Evolutionary conservation across 179 eudicot species (phyloP).

Genomic region (Carnegiea gigantea): DNA sequence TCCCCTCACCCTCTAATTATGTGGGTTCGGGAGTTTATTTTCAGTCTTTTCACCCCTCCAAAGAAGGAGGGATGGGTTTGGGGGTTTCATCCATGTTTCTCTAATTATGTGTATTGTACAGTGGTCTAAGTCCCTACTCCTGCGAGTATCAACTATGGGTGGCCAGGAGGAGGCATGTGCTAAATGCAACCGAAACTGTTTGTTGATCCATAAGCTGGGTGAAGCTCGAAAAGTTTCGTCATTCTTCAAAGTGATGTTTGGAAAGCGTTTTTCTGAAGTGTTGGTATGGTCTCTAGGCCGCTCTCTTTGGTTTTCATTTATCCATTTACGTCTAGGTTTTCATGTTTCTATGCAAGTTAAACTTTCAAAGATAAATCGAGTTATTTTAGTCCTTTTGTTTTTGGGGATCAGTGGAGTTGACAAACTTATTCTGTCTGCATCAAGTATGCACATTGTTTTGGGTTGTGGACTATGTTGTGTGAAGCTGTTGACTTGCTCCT

Average conservation of each 20-base stretch:
- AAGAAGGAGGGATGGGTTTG: too few relatives aligned
- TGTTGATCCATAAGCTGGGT: conserved; percentile 32
- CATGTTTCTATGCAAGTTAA: neutral
- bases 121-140: neutral
- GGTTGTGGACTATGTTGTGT: neutral
- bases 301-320: neutral
- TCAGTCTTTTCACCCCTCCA: too few relatives aligned
- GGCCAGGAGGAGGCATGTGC: conserved; percentile 23
- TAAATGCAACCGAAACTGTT: conserved; percentile 38
- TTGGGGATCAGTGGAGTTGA: too few relatives aligned
- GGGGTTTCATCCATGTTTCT: neutral
- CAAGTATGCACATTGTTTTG: neutral
- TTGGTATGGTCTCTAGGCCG: conserved; percentile 31
- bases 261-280: conserved; percentile 24
- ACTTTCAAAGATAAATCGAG: neutral
- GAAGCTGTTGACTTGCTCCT: neutral
- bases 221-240: conserved; percentile 26
- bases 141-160: conserved; percentile 23
- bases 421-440: too few relatives aligned
- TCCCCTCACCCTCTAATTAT: neutral
- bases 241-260: conserved; percentile 57
- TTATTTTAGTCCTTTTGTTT: neutral
- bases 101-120: conserved; percentile 5
- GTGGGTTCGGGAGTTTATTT: neutral
- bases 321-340: neutral